A percentile compares a stretch with the other conserved stretches of the same genome.
Evolutionary conservation across 441 rosid genomes (phyloP).

Genomic region (Manihot esculenta): DNA sequence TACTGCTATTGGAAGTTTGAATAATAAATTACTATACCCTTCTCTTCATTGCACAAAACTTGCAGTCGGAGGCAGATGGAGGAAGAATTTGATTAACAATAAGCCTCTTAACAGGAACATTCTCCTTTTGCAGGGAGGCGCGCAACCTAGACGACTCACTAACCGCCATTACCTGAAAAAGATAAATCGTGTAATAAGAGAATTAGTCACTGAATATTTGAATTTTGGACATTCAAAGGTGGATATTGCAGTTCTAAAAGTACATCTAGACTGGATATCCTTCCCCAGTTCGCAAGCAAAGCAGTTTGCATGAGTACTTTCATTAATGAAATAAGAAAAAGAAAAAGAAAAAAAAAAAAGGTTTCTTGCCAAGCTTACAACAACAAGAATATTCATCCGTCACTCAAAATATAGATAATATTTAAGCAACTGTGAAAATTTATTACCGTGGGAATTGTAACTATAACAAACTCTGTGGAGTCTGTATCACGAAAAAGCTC

Average conservation of each 20-base stretch:
- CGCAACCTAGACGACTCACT: constrained; percentile 81
- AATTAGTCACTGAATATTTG: background rate
- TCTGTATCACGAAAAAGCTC: constrained; percentile 84
- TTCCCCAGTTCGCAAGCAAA: constrained; percentile 2
- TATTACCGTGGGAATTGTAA: constrained; percentile 87
- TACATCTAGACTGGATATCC: background rate
- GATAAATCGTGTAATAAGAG: background rate
- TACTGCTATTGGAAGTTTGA: no score
- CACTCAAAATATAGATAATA: background rate
- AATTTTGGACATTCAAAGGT: constrained; percentile 4
- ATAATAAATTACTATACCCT: constrained; percentile 47
- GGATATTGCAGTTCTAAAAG: background rate
- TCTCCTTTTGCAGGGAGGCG: constrained; percentile 77
- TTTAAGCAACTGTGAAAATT: background rate
- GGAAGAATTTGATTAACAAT: constrained; percentile 87
- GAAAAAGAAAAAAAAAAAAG: no score
- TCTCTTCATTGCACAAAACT: constrained; percentile 85
- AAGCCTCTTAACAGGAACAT: constrained; percentile 79
- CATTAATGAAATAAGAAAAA: background rate
- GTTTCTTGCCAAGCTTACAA: background rate
- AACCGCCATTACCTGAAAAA: constrained; percentile 80
- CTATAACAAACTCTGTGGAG: constrained; percentile 86
- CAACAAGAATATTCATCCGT: background rate
- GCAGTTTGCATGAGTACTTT: background rate
- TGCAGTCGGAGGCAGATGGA: constrained; percentile 77